phyloP scores from a whole-genome alignment of 495 filamentous ascomycete genomes.

The Trichoderma gamsii region DNA sequence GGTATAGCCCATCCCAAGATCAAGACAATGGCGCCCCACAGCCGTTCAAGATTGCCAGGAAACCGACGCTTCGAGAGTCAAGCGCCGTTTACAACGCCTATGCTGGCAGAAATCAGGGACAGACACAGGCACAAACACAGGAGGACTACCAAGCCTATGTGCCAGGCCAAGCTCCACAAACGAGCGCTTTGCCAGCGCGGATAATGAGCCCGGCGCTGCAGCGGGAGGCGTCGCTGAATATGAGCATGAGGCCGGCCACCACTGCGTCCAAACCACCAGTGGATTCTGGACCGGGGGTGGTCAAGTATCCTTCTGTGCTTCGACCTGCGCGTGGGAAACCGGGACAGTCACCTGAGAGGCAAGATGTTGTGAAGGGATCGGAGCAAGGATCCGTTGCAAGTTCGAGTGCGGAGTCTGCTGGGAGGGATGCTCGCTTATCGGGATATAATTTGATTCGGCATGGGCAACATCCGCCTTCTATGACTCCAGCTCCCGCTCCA shows the following conservation, averaged over 20 bases:
- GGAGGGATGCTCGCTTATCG: not conserved
- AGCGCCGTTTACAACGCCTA: not conserved
- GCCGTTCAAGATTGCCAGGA: slow-evolving; percentile 13
- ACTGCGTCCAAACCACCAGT: not conserved
- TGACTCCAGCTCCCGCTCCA: slow-evolving; percentile 1
- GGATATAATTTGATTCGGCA: not conserved
- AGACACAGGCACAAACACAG: not conserved
- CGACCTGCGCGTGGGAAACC: slow-evolving; percentile 4
- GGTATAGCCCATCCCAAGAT: not conserved
- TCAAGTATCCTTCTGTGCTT: slow-evolving; percentile 5
- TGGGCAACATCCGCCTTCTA: slow-evolving; percentile 3
- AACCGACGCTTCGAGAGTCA: slow-evolving; percentile 7
- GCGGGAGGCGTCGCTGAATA: not conserved
- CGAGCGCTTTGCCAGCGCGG: not conserved
- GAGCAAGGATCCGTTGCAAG: not conserved
- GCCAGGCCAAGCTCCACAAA: slow-evolving; percentile 5
- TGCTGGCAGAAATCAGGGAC: not conserved
- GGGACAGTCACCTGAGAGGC: not conserved
- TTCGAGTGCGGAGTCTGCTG: not conserved
- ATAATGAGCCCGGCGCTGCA: slow-evolving; percentile 8
- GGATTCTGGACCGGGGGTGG: not conserved
- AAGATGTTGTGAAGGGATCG: not conserved
- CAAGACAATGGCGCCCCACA: not conserved
- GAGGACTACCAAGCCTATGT: slow-evolving; percentile 9
- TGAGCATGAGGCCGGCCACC: slow-evolving; percentile 6